Percentiles rank a stretch among this genome's conserved stretches.
Evolutionary conservation across 2,329 filamentous ascomycete species (phyloP).

Genomic region (Xylaria multiplex): DNA sequence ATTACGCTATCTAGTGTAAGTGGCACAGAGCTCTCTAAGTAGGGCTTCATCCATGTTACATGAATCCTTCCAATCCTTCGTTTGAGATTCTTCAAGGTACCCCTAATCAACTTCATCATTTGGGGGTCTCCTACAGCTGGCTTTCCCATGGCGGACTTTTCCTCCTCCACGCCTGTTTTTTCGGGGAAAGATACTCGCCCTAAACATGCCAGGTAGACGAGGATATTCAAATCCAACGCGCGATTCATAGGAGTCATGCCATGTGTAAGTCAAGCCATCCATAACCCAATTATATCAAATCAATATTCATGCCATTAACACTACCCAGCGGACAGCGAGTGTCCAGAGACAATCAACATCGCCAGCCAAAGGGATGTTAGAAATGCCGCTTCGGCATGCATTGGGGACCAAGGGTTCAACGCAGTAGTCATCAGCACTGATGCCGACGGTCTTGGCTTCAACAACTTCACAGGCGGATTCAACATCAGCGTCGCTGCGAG

Average conservation of each 20-base stretch:
- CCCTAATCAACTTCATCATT: neutral
- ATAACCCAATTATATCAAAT: neutral
- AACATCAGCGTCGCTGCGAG: constrained; percentile 14
- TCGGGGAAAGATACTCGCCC: neutral
- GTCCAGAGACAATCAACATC: constrained; percentile 21
- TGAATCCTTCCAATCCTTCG: constrained; percentile 4
- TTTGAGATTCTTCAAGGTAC: constrained; percentile 3
- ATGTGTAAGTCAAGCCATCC: constrained; percentile 17
- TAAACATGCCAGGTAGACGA: constrained; percentile 6
- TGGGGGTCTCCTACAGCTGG: neutral
- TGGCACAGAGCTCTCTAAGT: no score
- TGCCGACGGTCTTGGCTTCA: neutral
- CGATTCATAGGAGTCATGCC: constrained; percentile 8
- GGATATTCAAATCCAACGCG: neutral
- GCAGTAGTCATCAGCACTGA: neutral
- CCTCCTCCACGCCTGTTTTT: neutral
- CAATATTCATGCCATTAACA: neutral
- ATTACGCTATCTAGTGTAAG: no score
- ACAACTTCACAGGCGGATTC: constrained; percentile 21
- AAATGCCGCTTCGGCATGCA: constrained; percentile 4
- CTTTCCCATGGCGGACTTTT: neutral
- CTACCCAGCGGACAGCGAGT: constrained; percentile 2
- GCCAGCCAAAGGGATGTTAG: constrained; percentile 8
- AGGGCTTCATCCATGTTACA: neutral
- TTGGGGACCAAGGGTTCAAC: constrained; percentile 10